Percentiles rank a stretch among this genome's conserved stretches.
Conservation (phyloP, 148 eudicot genomes). For the Silene uniflora region DNA sequence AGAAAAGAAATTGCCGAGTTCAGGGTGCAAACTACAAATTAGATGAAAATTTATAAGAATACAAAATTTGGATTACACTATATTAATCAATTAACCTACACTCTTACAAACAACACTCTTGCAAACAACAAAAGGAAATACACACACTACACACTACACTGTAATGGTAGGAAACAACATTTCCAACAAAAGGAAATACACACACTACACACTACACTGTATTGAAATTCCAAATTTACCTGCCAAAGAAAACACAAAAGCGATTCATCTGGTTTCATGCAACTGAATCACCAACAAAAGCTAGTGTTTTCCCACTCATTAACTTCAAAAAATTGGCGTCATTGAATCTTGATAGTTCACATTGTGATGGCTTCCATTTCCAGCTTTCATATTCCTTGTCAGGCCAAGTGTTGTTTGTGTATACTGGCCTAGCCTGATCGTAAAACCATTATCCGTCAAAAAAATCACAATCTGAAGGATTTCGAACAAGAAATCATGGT, state of each 20-base stretch:
- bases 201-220: no score
- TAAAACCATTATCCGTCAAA: conserved; percentile 84
- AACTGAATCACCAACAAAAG: conserved; percentile 87
- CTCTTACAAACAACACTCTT: no score
- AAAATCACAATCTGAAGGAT: conserved; percentile 67
- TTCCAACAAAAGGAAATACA: no score
- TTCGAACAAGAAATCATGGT: conserved; percentile 11
- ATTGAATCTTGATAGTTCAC: conserved; percentile 80
- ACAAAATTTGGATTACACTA: no score
- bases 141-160: no score
- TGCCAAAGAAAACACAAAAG: conserved; percentile 88
- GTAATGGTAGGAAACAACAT: no score
- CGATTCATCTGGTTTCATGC: conserved; percentile 67
- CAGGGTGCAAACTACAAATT: no score
- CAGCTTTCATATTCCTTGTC: conserved; percentile 88
- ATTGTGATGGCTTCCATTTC: conserved; percentile 84
- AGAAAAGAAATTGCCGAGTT: no score
- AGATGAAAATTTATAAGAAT: no score
- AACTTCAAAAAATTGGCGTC: conserved; percentile 61
- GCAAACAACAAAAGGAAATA: no score
- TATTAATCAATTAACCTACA: no score
- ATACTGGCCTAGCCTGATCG: conserved; percentile 66
- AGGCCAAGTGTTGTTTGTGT: conserved; percentile 79
- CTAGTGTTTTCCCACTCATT: conserved; percentile 86
- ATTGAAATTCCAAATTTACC: conserved; percentile 32